Evolutionary conservation across 495 filamentous ascomycete genomes (phyloP).

Genomic region (Friedmanniomyces simplex): DNA sequence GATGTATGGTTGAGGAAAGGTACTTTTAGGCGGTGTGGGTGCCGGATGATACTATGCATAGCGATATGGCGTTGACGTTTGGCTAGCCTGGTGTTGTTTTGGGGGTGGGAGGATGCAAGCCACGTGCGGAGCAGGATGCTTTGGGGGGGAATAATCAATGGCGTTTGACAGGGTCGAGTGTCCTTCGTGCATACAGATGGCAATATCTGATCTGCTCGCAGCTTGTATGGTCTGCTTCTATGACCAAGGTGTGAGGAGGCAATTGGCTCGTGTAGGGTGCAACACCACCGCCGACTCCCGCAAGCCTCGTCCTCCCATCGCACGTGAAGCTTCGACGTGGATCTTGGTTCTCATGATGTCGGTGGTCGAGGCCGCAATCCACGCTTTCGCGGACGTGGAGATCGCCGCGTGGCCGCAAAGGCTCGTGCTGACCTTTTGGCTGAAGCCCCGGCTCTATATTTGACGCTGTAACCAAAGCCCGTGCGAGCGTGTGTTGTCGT

Average conservation of each 20-base stretch:
- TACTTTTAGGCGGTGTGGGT: background rate
- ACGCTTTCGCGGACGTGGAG: background rate
- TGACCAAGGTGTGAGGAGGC: no score
- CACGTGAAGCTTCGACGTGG: background rate
- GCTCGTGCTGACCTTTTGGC: background rate
- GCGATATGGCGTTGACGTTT: conserved; percentile 7
- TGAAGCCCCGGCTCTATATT: background rate
- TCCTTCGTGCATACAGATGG: no score
- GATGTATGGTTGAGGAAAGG: background rate
- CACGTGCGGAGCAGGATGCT: no score
- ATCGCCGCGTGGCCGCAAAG: background rate
- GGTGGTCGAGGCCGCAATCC: background rate
- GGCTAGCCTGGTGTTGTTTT: no score
- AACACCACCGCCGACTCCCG: background rate
- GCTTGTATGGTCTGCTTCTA: no score
- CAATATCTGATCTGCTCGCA: background rate
- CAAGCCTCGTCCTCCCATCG: background rate
- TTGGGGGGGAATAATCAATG: no score
- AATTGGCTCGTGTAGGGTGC: background rate
- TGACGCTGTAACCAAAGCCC: background rate
- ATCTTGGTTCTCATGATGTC: background rate
- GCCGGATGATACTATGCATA: conserved; percentile 2
- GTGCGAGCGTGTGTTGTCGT: background rate
- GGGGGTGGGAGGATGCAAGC: no score
- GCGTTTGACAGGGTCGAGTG: no score